Evolutionary conservation across 106 monocot genomes (phyloP).

Genomic region (Dendrobium nobile): DNA sequence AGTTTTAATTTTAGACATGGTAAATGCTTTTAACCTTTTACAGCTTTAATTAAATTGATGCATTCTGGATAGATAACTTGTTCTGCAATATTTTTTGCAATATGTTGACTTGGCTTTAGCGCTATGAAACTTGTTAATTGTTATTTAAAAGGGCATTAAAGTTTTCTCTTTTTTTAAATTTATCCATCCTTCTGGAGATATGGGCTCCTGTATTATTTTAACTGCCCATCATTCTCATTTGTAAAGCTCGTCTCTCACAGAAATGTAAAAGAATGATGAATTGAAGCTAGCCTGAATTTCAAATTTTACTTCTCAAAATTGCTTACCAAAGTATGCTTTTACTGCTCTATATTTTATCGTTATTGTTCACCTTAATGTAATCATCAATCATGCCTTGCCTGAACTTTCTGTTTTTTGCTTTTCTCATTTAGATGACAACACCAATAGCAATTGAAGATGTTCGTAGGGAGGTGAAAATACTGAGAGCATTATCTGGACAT

Average conservation of each 20-base stretch:
- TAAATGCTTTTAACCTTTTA: background rate
- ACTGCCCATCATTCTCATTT: background rate
- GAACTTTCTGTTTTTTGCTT: background rate
- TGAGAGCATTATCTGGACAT: constrained; percentile 63
- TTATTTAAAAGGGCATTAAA: background rate
- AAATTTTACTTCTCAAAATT: constrained; percentile 1
- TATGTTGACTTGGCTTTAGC: background rate
- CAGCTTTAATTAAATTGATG: background rate
- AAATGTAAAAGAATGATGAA: background rate
- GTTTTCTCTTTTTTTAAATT: background rate
- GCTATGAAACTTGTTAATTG: background rate
- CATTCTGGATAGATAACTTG: background rate
- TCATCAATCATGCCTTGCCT: background rate
- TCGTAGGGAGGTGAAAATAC: constrained; percentile 73
- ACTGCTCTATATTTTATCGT: background rate
- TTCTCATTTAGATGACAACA: constrained; percentile 58
- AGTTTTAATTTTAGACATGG: background rate
- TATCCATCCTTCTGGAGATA: background rate
- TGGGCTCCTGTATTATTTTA: background rate
- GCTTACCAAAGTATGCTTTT: background rate
- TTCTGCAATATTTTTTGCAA: background rate
- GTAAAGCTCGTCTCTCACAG: background rate
- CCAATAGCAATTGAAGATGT: constrained; percentile 87
- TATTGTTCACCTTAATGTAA: constrained; percentile 2
- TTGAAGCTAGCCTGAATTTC: background rate